These are phyloP conservation scores for Pythium utonaiense DNA, from an alignment of 352 stramenopile species.

Conservation along the genomic window DNA sequence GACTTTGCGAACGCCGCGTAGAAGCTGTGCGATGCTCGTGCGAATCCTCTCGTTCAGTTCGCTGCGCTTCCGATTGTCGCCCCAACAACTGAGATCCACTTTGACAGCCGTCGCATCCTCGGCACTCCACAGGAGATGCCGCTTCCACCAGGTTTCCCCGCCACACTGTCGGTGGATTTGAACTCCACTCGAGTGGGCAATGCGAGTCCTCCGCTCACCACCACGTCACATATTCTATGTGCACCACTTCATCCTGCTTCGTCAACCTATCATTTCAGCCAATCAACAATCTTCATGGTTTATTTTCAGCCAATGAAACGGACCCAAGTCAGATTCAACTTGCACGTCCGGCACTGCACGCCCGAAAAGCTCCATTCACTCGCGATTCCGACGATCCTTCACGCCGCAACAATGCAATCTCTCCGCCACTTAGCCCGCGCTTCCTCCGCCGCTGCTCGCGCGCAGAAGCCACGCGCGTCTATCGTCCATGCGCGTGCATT, in stretches of 20 bases:
- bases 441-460: background rate
- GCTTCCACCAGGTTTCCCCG: constrained; percentile 28
- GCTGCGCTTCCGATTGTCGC: constrained; percentile 31
- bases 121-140: constrained; percentile 31
- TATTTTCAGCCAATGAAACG: constrained; percentile 2
- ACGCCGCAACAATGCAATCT: constrained; percentile 15
- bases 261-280: background rate
- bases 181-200: constrained; percentile 29
- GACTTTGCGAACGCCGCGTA: constrained; percentile 37
- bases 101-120: constrained; percentile 35
- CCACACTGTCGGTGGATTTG: constrained; percentile 36
- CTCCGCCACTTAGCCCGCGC: constrained; percentile 17
- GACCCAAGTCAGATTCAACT: constrained; percentile 5
- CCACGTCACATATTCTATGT: constrained; percentile 19
- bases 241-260: constrained; percentile 3
- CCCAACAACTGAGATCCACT: constrained; percentile 31
- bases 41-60: constrained; percentile 27
- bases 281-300: background rate
- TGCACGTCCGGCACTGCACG: constrained; percentile 17
- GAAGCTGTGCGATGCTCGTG: constrained; percentile 39
- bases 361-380: constrained; percentile 15
- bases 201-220: background rate
- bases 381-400: background rate
- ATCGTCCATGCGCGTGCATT: constrained; percentile 11
- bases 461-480: background rate